phyloP scores from a whole-genome alignment of 1,139 yeast genomes.

The Spathaspora sp. region DNA sequence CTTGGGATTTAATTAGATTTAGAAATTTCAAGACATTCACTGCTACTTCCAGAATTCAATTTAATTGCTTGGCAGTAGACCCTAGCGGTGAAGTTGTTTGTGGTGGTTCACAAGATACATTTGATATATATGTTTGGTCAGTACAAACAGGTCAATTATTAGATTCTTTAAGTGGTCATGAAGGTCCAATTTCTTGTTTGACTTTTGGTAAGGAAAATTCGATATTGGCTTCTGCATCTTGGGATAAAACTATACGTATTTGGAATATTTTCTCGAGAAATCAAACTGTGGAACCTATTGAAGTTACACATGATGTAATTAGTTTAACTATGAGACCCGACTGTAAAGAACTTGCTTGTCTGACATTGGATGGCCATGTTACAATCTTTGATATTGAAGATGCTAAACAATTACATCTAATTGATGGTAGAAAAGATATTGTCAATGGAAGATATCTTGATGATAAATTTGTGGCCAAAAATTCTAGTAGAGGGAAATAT shows the following conservation, averaged over 20 bases:
- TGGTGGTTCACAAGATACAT: slow-evolving; percentile 90
- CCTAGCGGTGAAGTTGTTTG: slow-evolving; percentile 97
- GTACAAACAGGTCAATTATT: slow-evolving; percentile 92
- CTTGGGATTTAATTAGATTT: slow-evolving; percentile 92
- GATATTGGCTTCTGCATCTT: slow-evolving; percentile 84
- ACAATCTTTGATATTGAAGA: slow-evolving; percentile 79
- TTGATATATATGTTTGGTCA: slow-evolving; percentile 93
- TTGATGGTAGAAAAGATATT: slow-evolving; percentile 86
- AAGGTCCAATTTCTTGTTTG: slow-evolving; percentile 89
- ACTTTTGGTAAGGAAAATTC: slow-evolving; percentile 83
- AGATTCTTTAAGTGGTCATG: slow-evolving; percentile 88
- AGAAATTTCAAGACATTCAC: slow-evolving; percentile 94
- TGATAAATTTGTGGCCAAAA: slow-evolving; percentile 79
- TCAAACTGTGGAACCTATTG: slow-evolving; percentile 87
- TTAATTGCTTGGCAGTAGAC: slow-evolving; percentile 87
- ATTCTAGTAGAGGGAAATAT: slow-evolving; percentile 79
- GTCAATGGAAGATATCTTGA: slow-evolving; percentile 81
- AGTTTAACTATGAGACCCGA: slow-evolving; percentile 87
- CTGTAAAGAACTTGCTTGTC: slow-evolving; percentile 83
- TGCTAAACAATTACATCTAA: slow-evolving; percentile 77
- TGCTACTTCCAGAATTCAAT: slow-evolving; percentile 84
- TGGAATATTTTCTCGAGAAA: slow-evolving; percentile 92
- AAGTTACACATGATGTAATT: slow-evolving; percentile 81
- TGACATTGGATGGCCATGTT: slow-evolving; percentile 87
- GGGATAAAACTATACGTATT: slow-evolving; percentile 93